Evolutionary conservation across 306 rosid species (phyloP).

Genomic region (Corylus avellana): DNA sequence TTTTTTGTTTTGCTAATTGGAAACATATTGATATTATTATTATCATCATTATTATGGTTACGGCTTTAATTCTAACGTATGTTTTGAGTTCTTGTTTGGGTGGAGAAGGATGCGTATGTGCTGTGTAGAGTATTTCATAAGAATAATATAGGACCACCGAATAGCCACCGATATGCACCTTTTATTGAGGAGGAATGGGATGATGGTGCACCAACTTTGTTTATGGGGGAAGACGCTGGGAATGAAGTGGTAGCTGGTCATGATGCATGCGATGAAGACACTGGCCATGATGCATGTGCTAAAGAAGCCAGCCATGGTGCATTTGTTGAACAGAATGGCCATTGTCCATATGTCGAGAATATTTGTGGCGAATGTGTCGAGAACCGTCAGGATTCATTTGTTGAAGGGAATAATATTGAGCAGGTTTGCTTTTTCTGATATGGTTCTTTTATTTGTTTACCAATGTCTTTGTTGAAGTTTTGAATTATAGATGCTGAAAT

Average conservation of each 20-base stretch:
- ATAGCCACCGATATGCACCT: slow-evolving; percentile 98
- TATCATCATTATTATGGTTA: not conserved
- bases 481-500: not conserved
- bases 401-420: slow-evolving; percentile 28
- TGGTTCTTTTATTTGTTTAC: not conserved
- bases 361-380: not conserved
- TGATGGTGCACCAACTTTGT: slow-evolving; percentile 48
- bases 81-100: slow-evolving; percentile 44
- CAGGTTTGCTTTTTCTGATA: slow-evolving; percentile 39
- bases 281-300: not conserved
- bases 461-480: not conserved
- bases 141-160: slow-evolving; percentile 98
- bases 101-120: slow-evolving; percentile 91
- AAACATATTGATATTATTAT: slow-evolving; percentile 13
- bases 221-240: slow-evolving; percentile 62
- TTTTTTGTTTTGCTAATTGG: slow-evolving; percentile 19
- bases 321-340: not conserved
- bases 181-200: slow-evolving; percentile 99
- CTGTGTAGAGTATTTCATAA: slow-evolving; percentile 98
- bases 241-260: slow-evolving; percentile 31
- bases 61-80: not conserved
- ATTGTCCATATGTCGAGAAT: not conserved
- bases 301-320: slow-evolving; percentile 4
- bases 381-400: slow-evolving; percentile 11
- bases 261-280: slow-evolving; percentile 36